phyloP scores from a whole-genome alignment of 139 green algal genomes.

The Diplosphaera chodatii region DNA sequence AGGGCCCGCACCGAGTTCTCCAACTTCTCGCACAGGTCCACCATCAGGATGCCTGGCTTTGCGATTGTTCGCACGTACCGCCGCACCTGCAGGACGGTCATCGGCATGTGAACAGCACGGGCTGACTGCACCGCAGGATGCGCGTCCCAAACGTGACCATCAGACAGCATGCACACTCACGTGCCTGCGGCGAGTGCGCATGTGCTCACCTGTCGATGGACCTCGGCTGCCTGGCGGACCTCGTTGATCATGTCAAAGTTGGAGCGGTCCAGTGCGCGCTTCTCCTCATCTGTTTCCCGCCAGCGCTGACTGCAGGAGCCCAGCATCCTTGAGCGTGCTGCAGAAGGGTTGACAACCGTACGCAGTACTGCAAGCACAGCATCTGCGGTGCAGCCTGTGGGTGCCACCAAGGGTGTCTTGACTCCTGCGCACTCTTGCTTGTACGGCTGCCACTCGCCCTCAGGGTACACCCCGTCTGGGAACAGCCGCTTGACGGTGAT shows the following conservation, averaged over 20 bases:
- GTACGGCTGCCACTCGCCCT: constrained; percentile 81
- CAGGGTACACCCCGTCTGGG: constrained; percentile 66
- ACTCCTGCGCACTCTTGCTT: constrained; percentile 53
- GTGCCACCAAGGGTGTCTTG: too few relatives aligned
- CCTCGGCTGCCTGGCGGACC: constrained; percentile 88
- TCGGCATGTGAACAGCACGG: too few relatives aligned
- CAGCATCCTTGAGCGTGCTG: too few relatives aligned
- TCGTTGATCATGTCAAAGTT: constrained; percentile 86
- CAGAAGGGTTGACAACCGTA: too few relatives aligned
- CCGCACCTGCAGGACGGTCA: constrained; percentile 78
- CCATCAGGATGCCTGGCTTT: constrained; percentile 89
- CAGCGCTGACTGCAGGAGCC: constrained; percentile 67
- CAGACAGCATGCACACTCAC: too few relatives aligned
- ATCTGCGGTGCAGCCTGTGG: too few relatives aligned
- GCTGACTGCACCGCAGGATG: too few relatives aligned
- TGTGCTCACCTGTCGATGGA: constrained; percentile 85
- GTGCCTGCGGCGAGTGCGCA: too few relatives aligned
- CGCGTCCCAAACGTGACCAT: too few relatives aligned
- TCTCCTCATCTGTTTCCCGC: constrained; percentile 89
- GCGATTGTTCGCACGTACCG: constrained; percentile 79
- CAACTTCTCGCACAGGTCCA: constrained; percentile 90
- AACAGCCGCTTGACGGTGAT: constrained; percentile 87
- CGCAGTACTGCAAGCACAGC: too few relatives aligned
- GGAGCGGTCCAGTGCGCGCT: constrained; percentile 74
- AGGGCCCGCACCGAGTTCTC: constrained; percentile 83